Evolutionary conservation across 2,329 filamentous ascomycete species (phyloP).

Genomic region (Ophiostoma piceae): DNA sequence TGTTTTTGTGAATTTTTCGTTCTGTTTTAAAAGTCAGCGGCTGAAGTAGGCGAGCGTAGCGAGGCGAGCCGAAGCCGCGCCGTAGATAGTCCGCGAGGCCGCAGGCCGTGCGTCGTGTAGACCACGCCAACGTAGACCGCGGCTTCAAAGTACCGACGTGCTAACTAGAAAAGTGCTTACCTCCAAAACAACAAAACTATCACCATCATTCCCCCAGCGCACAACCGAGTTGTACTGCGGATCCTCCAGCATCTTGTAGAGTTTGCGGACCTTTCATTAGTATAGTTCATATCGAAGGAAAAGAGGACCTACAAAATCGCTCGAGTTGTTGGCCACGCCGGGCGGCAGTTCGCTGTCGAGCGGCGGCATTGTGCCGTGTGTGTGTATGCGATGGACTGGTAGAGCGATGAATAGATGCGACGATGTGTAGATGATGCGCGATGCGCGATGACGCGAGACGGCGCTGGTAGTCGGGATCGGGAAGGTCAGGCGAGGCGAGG

Average conservation of each 20-base stretch:
- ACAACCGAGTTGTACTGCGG: slow-evolving; percentile 89
- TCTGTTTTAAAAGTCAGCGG: slow-evolving; percentile 47
- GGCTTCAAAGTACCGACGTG: no score
- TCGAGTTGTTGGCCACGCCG: slow-evolving; percentile 67
- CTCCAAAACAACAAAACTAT: slow-evolving; percentile 96
- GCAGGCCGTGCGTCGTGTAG: no score
- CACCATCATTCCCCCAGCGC: slow-evolving; percentile 88
- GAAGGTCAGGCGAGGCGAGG: no score
- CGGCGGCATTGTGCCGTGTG: slow-evolving; percentile 29
- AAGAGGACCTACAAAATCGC: slow-evolving; percentile 84
- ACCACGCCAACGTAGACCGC: no score
- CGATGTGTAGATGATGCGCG: not conserved
- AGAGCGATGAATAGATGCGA: no score
- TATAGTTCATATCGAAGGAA: no score
- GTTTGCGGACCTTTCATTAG: slow-evolving; percentile 97
- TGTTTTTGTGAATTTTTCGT: slow-evolving; percentile 95
- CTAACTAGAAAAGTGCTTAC: slow-evolving; percentile 45
- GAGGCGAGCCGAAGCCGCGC: no score
- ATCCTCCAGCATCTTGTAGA: slow-evolving; percentile 98
- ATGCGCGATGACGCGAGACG: not conserved
- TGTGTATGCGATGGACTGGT: no score
- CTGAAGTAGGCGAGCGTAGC: no score
- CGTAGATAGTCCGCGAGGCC: no score
- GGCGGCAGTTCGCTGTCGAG: slow-evolving; percentile 38
- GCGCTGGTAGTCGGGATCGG: not conserved